phyloP scores from a whole-genome alignment of 1,284 basidiomycete genomes.

The Omphalotus olearius region DNA sequence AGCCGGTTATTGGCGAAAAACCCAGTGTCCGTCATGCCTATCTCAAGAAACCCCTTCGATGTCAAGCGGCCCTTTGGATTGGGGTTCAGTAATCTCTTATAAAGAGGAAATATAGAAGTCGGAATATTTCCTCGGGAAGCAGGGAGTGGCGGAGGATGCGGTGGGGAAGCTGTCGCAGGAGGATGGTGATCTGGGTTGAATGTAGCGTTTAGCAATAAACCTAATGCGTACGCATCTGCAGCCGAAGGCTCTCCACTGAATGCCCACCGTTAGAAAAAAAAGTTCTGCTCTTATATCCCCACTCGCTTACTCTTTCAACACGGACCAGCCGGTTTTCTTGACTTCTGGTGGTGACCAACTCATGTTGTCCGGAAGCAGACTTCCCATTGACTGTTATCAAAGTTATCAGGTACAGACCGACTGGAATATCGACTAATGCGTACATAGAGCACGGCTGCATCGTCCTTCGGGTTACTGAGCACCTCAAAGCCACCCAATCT shows the following conservation, averaged over 20 bases:
- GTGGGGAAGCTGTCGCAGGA: conserved; percentile 65
- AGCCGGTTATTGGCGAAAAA: conserved; percentile 87
- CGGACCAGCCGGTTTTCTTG: conserved; percentile 84
- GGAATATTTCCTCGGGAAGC: conserved; percentile 82
- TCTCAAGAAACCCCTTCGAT: conserved; percentile 73
- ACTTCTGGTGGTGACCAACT: conserved; percentile 81
- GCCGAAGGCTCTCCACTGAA: conserved; percentile 66
- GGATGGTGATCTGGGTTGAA: conserved; percentile 81
- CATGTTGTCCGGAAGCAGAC: conserved; percentile 58
- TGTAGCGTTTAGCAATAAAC: conserved; percentile 77
- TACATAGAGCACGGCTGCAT: conserved; percentile 77
- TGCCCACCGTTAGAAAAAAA: conserved; percentile 7
- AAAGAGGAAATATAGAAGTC: conserved; percentile 68
- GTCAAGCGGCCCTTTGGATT: conserved; percentile 79
- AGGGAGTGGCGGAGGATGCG: conserved; percentile 68
- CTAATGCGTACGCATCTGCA: conserved; percentile 84
- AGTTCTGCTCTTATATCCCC: background rate
- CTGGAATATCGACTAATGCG: conserved; percentile 27
- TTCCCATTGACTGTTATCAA: conserved; percentile 60
- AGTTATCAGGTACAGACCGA: conserved; percentile 12
- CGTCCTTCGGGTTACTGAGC: conserved; percentile 77
- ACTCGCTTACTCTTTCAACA: conserved; percentile 70
- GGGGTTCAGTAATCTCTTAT: conserved; percentile 87
- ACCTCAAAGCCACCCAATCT: conserved; percentile 93
- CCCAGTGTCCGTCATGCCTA: conserved; percentile 76